A percentile compares a stretch with the other conserved stretches of the same genome.
Evolutionary conservation across 1,284 basidiomycete genomes (phyloP).

Genomic region (Stereum hirsutum): DNA sequence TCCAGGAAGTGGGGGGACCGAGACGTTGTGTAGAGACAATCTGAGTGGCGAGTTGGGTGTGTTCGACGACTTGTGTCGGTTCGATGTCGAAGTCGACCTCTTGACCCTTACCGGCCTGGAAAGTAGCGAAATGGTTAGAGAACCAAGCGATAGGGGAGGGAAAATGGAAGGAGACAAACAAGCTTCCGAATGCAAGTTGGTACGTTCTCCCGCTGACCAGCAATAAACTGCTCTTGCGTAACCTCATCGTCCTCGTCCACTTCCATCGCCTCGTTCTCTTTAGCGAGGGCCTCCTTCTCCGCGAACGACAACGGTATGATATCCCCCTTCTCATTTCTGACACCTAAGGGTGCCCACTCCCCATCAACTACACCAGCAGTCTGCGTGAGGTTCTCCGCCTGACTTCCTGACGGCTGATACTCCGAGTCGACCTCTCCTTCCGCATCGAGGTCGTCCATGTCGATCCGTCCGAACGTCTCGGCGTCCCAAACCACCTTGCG

Average conservation of each 20-base stretch:
- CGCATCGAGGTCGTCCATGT: conserved; percentile 16
- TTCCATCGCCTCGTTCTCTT: conserved; percentile 7
- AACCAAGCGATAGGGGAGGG: too few species aligned
- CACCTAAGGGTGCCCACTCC: conserved; percentile 19
- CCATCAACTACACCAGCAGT: conserved; percentile 12
- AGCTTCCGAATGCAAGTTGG: conserved; percentile 49
- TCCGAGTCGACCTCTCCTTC: conserved; percentile 22
- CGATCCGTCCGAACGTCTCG: conserved; percentile 18
- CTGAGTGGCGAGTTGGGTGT: too few species aligned
- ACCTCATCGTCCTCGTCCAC: conserved; percentile 10
- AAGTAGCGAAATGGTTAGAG: too few species aligned
- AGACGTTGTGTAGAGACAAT: too few species aligned
- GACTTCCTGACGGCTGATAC: conserved; percentile 8
- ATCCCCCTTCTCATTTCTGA: conserved; percentile 21
- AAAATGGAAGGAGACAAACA: conserved; percentile 24
- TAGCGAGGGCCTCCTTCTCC: background rate
- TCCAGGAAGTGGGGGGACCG: too few species aligned
- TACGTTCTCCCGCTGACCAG: conserved; percentile 39
- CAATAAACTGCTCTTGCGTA: conserved; percentile 34
- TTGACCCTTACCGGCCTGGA: too few species aligned
- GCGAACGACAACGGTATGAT: conserved; percentile 16
- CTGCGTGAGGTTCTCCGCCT: conserved; percentile 3
- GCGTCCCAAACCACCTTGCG: conserved; percentile 39
- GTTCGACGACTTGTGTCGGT: too few species aligned
- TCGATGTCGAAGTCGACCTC: too few species aligned